phyloP scores from a whole-genome alignment of 176 grass and related monocot genomes.

The Urochloa ruziziensis region DNA sequence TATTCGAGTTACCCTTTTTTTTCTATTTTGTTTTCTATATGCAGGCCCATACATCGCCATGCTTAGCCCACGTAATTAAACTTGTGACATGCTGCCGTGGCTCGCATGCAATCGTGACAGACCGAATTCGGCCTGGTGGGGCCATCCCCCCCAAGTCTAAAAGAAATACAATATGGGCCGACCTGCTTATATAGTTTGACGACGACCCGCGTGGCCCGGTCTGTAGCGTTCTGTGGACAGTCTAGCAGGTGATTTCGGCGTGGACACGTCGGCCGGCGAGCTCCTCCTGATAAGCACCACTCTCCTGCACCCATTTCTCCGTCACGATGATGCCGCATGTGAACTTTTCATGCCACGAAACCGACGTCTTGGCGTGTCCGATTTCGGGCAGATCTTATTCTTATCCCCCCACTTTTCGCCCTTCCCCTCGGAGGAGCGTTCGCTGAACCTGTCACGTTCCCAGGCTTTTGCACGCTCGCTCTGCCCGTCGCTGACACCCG shows the following conservation, averaged over 20 bases:
- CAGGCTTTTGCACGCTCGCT: not conserved
- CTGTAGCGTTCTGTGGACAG: not conserved
- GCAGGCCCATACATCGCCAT: constrained; percentile 2
- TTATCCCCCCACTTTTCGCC: not conserved
- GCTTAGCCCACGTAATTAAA: not conserved
- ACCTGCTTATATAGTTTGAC: not conserved
- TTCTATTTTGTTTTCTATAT: not conserved
- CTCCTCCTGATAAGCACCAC: not conserved
- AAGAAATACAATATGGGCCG: constrained; percentile 3
- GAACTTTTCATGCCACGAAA: not conserved
- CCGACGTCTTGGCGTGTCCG: not conserved
- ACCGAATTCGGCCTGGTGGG: not conserved
- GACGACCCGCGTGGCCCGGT: not conserved
- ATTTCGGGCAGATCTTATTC: constrained; percentile 35
- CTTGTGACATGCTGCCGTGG: not conserved
- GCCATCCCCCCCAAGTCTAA: not conserved
- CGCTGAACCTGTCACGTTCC: constrained; percentile 39
- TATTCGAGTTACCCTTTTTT: not conserved
- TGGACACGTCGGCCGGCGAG: constrained; percentile 22
- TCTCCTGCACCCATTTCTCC: not conserved
- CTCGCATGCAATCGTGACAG: constrained; percentile 1
- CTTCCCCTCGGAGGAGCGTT: not conserved
- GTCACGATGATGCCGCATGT: constrained; percentile 14
- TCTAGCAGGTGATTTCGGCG: not conserved
- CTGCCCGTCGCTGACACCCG: not conserved